Evolutionary conservation across 83 land plant species (phyloP).

Genomic region (Picea mariana): DNA sequence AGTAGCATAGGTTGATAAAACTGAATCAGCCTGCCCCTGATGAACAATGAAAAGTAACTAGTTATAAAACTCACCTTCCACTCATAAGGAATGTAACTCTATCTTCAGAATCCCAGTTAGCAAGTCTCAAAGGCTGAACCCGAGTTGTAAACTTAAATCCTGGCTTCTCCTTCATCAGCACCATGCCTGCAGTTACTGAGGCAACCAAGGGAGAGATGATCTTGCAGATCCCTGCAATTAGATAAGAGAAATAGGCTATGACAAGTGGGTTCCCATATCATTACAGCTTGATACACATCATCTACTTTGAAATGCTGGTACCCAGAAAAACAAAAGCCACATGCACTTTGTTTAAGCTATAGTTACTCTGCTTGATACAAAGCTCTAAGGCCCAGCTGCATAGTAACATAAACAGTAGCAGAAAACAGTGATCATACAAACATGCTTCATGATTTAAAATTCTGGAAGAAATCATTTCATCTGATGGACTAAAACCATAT

Average conservation of each 20-base stretch:
- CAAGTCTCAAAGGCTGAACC: conserved; percentile 84
- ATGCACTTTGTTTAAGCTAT: too few relatives aligned
- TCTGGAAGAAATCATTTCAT: too few relatives aligned
- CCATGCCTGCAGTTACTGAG: conserved; percentile 87
- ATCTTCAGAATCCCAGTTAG: conserved; percentile 82
- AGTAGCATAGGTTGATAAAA: not conserved
- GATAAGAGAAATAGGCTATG: not conserved
- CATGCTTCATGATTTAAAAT: too few relatives aligned
- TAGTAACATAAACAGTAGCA: too few relatives aligned
- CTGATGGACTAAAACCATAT: too few relatives aligned
- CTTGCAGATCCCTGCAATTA: conserved; percentile 81
- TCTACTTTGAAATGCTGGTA: too few relatives aligned
- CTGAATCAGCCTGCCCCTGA: not conserved
- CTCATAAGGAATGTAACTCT: conserved; percentile 82
- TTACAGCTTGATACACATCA: too few relatives aligned
- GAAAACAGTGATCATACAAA: too few relatives aligned
- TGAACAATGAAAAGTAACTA: not conserved
- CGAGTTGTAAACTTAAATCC: conserved; percentile 85
- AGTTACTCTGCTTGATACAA: too few relatives aligned
- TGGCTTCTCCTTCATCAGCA: conserved; percentile 80
- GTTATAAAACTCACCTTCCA: conserved; percentile 57
- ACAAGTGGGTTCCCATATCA: not conserved
- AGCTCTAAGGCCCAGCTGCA: too few relatives aligned
- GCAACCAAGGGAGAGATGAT: conserved; percentile 85
- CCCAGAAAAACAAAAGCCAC: too few relatives aligned